phyloP scores from a whole-genome alignment of 768 basidiomycete genomes.

The Steccherinum ochraceum region DNA sequence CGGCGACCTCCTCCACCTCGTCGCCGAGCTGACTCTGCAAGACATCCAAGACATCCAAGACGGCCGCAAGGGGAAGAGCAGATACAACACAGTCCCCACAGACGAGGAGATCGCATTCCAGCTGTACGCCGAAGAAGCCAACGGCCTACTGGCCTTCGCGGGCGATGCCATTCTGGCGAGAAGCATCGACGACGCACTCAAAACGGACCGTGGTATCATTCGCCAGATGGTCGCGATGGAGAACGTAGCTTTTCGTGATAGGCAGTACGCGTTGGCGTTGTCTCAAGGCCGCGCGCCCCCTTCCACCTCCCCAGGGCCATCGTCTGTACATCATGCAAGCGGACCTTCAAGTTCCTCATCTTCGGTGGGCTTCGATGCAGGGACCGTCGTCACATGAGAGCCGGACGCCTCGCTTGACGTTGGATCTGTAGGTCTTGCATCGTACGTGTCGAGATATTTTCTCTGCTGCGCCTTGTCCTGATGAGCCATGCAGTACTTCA shows the following conservation, averaged over 20 bases:
- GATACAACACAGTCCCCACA: constrained; percentile 2
- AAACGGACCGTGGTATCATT: constrained; percentile 14
- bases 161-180: constrained; percentile 17
- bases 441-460: too few species aligned
- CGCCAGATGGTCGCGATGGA: constrained; percentile 13
- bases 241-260: constrained; percentile 8
- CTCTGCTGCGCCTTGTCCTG: too few species aligned
- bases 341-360: neutral
- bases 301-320: constrained; percentile 7
- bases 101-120: constrained; percentile 24
- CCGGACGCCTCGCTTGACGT: too few species aligned
- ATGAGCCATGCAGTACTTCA: too few species aligned
- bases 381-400: too few species aligned
- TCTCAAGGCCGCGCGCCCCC: neutral
- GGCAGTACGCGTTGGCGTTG: constrained; percentile 3
- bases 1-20: neutral
- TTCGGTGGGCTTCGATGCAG: neutral
- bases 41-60: constrained; percentile 6
- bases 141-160: constrained; percentile 10
- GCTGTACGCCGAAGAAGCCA: constrained; percentile 22
- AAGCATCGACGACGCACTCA: constrained; percentile 17
- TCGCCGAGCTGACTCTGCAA: constrained; percentile 1
- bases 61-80: constrained; percentile 12
- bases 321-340: neutral
- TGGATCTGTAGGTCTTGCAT: too few species aligned